Evolutionary conservation across 2,329 filamentous ascomycete genomes (phyloP).

Genomic region (Bipolaris gigantea): DNA sequence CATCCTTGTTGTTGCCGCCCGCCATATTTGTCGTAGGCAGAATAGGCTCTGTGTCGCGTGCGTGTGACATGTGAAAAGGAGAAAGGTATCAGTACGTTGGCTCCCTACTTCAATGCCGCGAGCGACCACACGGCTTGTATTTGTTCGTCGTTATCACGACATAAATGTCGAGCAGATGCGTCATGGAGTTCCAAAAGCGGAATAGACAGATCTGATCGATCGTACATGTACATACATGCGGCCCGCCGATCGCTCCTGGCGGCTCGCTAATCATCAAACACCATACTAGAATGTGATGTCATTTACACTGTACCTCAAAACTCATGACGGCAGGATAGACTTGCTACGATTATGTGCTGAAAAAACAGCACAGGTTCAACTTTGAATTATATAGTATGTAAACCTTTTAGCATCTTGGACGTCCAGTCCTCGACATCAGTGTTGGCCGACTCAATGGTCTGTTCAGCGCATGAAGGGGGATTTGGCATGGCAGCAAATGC

Average conservation of each 20-base stretch:
- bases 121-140: slow-evolving; percentile 9
- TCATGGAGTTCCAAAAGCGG: slow-evolving; percentile 36
- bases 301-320: slow-evolving; percentile 1
- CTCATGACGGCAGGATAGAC: slow-evolving; percentile 15
- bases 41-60: slow-evolving; percentile 34
- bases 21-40: slow-evolving; percentile 40
- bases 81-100: slow-evolving; percentile 1
- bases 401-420: slow-evolving; percentile 19
- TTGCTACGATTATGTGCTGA: background rate
- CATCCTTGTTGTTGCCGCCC: slow-evolving; percentile 22
- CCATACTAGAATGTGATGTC: slow-evolving; percentile 14
- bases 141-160: slow-evolving; percentile 20
- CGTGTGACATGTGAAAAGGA: slow-evolving; percentile 19
- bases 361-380: background rate
- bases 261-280: slow-evolving; percentile 5
- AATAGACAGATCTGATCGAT: slow-evolving; percentile 22
- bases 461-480: slow-evolving; percentile 12
- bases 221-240: slow-evolving; percentile 7
- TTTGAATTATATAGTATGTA: slow-evolving; percentile 15
- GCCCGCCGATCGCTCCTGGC: slow-evolving; percentile 4
- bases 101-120: background rate
- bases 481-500: slow-evolving; percentile 1
- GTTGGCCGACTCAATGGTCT: slow-evolving; percentile 6
- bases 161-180: slow-evolving; percentile 29
- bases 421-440: slow-evolving; percentile 28